phyloP scores from a whole-genome alignment of 306 rosid genomes.

The Vicia faba region DNA sequence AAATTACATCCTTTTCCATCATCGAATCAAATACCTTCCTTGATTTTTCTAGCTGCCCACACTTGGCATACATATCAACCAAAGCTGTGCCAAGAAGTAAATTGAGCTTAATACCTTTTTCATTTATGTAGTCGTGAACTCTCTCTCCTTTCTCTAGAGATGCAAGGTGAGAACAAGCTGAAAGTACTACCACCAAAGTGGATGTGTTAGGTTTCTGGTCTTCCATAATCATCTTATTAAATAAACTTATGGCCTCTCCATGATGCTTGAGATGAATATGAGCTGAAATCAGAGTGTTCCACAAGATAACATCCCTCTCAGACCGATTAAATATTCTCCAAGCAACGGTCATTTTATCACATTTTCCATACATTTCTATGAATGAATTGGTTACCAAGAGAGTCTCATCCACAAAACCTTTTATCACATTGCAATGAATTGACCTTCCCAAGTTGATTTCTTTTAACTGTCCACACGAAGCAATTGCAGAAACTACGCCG shows the following conservation, averaged over 20 bases:
- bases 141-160: constrained; percentile 58
- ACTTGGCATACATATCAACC: constrained; percentile 83
- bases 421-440: constrained; percentile 60
- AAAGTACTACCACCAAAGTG: constrained; percentile 61
- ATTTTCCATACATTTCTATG: constrained; percentile 75
- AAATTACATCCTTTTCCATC: constrained; percentile 62
- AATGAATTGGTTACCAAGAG: constrained; percentile 56
- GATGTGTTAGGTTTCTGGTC: constrained; percentile 55
- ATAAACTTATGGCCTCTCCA: constrained; percentile 53
- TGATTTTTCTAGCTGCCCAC: constrained; percentile 68
- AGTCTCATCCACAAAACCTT: constrained; percentile 46
- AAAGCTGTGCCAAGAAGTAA: constrained; percentile 65
- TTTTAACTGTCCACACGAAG: constrained; percentile 56
- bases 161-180: constrained; percentile 70
- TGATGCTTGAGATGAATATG: constrained; percentile 48
- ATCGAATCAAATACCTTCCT: constrained; percentile 58
- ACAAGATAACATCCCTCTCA: constrained; percentile 51
- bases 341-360: constrained; percentile 50
- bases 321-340: constrained; percentile 52
- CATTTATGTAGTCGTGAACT: constrained; percentile 54
- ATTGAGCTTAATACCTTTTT: constrained; percentile 52
- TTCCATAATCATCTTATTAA: constrained; percentile 55
- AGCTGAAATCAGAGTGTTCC: constrained; percentile 78
- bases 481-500: constrained; percentile 55
- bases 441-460: constrained; percentile 58